phyloP scores from a whole-genome alignment of 2,329 filamentous ascomycete species.

The Epichloe gansuensis region DNA sequence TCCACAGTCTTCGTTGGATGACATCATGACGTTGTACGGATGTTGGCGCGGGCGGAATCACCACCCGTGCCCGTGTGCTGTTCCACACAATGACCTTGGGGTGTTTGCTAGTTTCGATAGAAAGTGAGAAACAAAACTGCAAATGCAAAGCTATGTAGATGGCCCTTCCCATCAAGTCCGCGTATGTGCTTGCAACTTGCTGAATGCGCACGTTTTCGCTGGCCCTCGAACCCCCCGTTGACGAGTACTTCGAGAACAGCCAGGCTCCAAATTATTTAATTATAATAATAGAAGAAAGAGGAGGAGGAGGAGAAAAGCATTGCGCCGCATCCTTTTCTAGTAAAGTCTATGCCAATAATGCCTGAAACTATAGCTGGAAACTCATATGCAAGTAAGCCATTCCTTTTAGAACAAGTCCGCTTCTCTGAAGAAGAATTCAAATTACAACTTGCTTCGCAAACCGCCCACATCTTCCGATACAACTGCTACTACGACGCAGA shows the following conservation, averaged over 20 bases:
- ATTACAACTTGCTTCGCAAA: slow-evolving; percentile 22
- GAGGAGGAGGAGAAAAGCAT: not conserved
- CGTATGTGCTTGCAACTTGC: no score
- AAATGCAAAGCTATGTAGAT: no score
- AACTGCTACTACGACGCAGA: slow-evolving; percentile 71
- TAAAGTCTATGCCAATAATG: not conserved
- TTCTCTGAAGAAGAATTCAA: not conserved
- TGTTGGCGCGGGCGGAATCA: no score
- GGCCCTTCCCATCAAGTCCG: no score
- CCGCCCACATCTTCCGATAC: slow-evolving; percentile 48
- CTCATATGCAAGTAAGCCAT: not conserved
- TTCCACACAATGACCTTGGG: no score
- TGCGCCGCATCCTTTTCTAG: not conserved
- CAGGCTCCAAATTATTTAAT: not conserved
- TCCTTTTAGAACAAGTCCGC: not conserved
- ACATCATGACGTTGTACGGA: slow-evolving; percentile 5
- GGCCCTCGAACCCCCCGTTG: not conserved
- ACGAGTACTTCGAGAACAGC: not conserved
- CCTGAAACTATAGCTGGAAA: slow-evolving; percentile 1
- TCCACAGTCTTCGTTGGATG: not conserved
- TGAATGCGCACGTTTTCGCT: not conserved
- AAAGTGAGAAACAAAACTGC: no score
- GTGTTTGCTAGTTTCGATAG: no score
- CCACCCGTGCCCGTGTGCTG: no score
- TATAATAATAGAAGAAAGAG: no score